Base-by-base conservation (phyloP, 108 stramenopile genomes). In the Cyclotella sp. region DNA sequence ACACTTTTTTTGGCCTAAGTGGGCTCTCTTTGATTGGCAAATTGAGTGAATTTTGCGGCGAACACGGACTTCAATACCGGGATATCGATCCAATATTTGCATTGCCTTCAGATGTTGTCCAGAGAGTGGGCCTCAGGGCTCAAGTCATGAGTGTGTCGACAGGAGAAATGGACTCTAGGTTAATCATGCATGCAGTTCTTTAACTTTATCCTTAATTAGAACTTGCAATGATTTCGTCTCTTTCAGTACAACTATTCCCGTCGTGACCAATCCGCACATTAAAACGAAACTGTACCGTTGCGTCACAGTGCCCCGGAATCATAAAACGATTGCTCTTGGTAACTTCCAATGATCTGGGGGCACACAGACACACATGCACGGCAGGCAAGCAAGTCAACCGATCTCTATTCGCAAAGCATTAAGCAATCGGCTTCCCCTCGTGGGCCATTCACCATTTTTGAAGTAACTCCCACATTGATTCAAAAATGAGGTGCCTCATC, bases 1-100 rank as follows among this genome's bases (percentile, higher is more conserved):
- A 99, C 79, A 99, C 99, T 10, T 98, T 99, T 77, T 99, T 99
- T 76, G 99, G 98, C 9, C 77, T 98, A 62, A 78, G 92, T 28
- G 99, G 99, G 40, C 87, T 99, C 21, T 80, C 85, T 21, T 86
- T 99, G 44, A 82, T 98, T 55, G 91, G 90, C 21, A 76, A 91
- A 49, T 85, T 99, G 67, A 84, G 83, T 44, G 58, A 81, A 28
- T 66, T 79, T 40, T 79, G 62, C 19, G 66, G 54, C 22, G 39
- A 43, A 16, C 53, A 73, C 41, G 67, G 74, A 21, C 81, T 26
- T 13, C 34, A n/a, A 14, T 91, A 85, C 64, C 81, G 92, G 41
- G 61, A 80, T 51, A 89, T 97, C 65, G 96, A 97, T 64, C 92
- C 96, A 0, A 88, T 97, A 18, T 97, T 91, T 81, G 96, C 96